Percentiles rank a stretch among this genome's conserved stretches.
Evolutionary conservation across 306 rosid genomes (phyloP).

Genomic region (Acacia melanoxylon): DNA sequence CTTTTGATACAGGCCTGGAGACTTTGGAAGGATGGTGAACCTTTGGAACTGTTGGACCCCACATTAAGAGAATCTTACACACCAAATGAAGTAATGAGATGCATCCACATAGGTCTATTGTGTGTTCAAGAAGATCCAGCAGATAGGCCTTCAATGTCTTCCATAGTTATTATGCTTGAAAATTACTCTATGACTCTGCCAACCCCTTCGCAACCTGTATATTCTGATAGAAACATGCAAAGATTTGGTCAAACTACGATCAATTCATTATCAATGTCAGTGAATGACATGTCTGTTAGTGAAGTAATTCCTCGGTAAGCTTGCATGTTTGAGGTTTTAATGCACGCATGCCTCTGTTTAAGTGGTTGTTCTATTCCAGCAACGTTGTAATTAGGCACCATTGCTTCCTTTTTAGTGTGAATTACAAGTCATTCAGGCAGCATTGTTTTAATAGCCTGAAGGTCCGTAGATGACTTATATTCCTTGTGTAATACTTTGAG

Average conservation of each 20-base stretch:
- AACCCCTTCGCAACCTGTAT: slow-evolving; percentile 1
- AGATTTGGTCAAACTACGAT: no score
- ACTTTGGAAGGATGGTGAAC: slow-evolving; percentile 39
- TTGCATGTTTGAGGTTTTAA: no score
- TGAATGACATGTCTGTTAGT: no score
- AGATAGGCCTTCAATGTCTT: slow-evolving; percentile 17
- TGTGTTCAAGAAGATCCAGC: no score
- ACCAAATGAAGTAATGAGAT: slow-evolving; percentile 13
- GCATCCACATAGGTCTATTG: no score
- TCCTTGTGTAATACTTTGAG: background rate
- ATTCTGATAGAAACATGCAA: no score
- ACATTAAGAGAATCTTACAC: slow-evolving; percentile 22
- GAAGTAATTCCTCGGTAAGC: no score
- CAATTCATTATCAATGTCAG: no score
- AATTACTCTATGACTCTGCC: slow-evolving; percentile 26
- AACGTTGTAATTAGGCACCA: no score
- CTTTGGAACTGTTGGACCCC: slow-evolving; percentile 38
- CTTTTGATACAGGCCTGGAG: slow-evolving; percentile 40
- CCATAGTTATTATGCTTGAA: slow-evolving; percentile 35
- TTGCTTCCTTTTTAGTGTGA: background rate
- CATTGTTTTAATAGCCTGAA: background rate
- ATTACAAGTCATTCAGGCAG: slow-evolving; percentile 3
- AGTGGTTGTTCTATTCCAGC: no score
- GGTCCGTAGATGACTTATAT: background rate
- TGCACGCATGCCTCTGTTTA: no score